Evolutionary conservation across 345 rosid genomes (phyloP), one percentile per base, ranked within the genome.

Genomic region (Durio zibethinus): DNA sequence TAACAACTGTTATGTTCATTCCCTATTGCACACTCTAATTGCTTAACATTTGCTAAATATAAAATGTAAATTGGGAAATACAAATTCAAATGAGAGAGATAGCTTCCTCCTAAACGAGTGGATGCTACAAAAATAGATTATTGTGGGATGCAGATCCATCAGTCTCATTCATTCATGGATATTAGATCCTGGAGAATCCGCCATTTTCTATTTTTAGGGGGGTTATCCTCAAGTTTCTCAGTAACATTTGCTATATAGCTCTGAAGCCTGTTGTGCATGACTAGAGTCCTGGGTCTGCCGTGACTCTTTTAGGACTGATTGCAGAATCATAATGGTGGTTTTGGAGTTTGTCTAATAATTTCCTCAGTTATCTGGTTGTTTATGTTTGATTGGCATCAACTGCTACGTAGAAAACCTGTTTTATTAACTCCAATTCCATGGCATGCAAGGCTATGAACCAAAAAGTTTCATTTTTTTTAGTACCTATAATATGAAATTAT

Each of bases 371-470:
- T 21, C 35, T 23, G 33, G 53, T 23, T 38, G 1, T 40, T 14
- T 67, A 14, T 6, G 10, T 23, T 43, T 42, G 72, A 45, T 21
- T 67, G 53, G 53, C 72, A 68, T 14, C 53, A 68, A 2, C 54
- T 25, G 35, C 52, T 12, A 67, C 53, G 31, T 21, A 67, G 33
- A 21, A 21, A 67, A 42, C 21, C 35, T 68, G 52, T 25, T 68
- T 68, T 43, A 25, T 43, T 43, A 66, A 42, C 4, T 66, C 10
- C 31, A 66, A 21, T n/a, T 40, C 31, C 50, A 20, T 11, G 48
- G 53, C 35, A 68, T 43, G 73, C 54, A 73, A 73, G 50, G 74
- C 36, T 31, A 43, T 71, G 42, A 21, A 20, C 21, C 60, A 71
- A 31, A 71, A 48, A 43, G 36, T 25, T 25, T 2, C 38, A 68